A percentile compares a stretch with the other conserved stretches of the same genome.
phyloP scores from a whole-genome alignment of 1,284 basidiomycete species.

The Peniophora sp. region DNA sequence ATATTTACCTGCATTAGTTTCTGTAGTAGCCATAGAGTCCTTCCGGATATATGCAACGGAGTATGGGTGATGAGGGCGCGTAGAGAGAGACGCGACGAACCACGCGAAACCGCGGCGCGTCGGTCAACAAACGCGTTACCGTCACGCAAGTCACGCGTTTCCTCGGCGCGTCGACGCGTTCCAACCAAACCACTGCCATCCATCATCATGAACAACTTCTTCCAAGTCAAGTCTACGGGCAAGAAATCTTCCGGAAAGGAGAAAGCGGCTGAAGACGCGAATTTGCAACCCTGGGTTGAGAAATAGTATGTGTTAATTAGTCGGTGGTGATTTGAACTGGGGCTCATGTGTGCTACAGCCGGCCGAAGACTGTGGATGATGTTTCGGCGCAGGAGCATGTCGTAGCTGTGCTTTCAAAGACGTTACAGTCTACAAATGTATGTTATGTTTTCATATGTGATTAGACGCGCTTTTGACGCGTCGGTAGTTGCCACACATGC shows the following conservation, averaged over 20 bases:
- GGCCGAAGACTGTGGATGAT: conserved; percentile 97
- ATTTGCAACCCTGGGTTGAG: conserved; percentile 92
- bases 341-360: conserved; percentile 38
- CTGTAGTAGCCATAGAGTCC: too few species aligned
- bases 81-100: neutral
- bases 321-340: neutral
- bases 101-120: neutral
- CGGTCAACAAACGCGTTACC: neutral
- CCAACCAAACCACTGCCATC: neutral
- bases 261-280: conserved; percentile 37
- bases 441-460: conserved; percentile 13
- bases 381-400: conserved; percentile 97
- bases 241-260: conserved; percentile 27
- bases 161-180: conserved; percentile 3
- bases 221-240: conserved; percentile 33
- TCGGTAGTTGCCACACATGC: conserved; percentile 91
- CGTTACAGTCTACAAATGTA: conserved; percentile 89
- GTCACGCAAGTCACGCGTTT: conserved; percentile 1
- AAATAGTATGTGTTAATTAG: conserved; percentile 72
- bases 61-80: neutral
- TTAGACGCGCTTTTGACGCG: neutral
- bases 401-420: conserved; percentile 86
- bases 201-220: conserved; percentile 36
- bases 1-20: too few species aligned
- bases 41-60: neutral